phyloP scores from a whole-genome alignment of 108 stramenopile species.

The Cyclotella choctawhatcheeana region DNA sequence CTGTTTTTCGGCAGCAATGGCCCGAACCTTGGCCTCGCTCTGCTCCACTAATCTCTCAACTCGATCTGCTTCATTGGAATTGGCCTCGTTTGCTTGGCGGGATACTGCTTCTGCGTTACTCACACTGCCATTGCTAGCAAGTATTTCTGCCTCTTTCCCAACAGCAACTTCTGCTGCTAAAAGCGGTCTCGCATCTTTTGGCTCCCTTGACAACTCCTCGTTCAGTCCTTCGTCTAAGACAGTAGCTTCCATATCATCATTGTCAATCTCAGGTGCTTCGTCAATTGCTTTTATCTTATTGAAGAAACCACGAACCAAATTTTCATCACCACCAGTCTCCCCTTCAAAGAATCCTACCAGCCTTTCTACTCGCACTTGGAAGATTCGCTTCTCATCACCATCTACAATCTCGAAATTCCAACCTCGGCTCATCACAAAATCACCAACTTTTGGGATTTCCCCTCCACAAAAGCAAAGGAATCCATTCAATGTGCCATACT shows the following conservation, averaged over 20 bases:
- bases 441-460: conserved; percentile 91
- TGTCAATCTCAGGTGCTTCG: conserved; percentile 17
- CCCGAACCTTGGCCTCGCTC: conserved; percentile 55
- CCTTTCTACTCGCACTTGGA: conserved; percentile 77
- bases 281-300: conserved; percentile 41
- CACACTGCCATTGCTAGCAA: conserved; percentile 33
- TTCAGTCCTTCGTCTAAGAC: neutral
- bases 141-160: conserved; percentile 26
- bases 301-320: conserved; percentile 60
- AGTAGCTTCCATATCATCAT: conserved; percentile 16
- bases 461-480: conserved; percentile 95
- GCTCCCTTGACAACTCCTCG: conserved; percentile 10
- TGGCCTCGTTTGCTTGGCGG: conserved; percentile 31
- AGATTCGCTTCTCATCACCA: conserved; percentile 85
- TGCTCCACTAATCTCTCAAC: conserved; percentile 77
- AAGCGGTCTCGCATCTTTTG: conserved; percentile 1
- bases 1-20: conserved; percentile 31
- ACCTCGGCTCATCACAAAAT: conserved; percentile 88
- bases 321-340: conserved; percentile 54
- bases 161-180: conserved; percentile 13
- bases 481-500: conserved; percentile 91
- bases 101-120: conserved; percentile 48
- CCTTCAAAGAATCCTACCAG: conserved; percentile 75
- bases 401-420: conserved; percentile 91
- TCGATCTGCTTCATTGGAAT: conserved; percentile 52